phyloP scores from a whole-genome alignment of 441 rosid species.

The Viola pubescens region DNA sequence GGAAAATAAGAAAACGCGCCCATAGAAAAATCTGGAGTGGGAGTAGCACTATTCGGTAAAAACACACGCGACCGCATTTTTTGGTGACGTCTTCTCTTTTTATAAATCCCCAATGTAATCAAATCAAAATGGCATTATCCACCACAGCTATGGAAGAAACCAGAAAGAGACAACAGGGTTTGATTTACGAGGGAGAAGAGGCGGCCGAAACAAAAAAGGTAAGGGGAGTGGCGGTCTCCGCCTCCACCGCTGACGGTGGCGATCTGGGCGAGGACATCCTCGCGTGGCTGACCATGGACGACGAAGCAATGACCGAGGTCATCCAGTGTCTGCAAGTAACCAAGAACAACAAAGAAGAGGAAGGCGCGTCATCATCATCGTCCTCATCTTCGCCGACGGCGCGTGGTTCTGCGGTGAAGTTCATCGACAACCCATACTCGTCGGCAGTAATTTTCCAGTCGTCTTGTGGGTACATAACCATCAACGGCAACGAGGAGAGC shows the following conservation, averaged over 20 bases:
- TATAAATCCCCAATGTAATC: no score
- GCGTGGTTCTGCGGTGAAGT: constrained; percentile 19
- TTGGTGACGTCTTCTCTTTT: background rate
- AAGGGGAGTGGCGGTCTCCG: background rate
- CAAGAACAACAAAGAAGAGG: background rate
- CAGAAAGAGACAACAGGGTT: constrained; percentile 9
- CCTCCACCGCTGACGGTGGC: background rate
- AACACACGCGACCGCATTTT: background rate
- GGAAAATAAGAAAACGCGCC: no score
- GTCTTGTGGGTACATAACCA: constrained; percentile 47
- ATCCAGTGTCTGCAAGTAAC: constrained; percentile 34
- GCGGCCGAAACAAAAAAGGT: background rate
- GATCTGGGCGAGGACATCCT: constrained; percentile 20
- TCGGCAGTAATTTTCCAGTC: constrained; percentile 38
- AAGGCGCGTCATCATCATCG: background rate
- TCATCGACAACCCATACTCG: constrained; percentile 54
- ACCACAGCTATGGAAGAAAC: constrained; percentile 14
- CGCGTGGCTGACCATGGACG: constrained; percentile 33
- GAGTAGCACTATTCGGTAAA: no score
- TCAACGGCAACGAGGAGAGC: constrained; percentile 63
- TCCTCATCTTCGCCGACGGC: background rate
- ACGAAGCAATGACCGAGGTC: constrained; percentile 34
- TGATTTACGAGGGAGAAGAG: background rate
- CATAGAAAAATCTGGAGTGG: no score
- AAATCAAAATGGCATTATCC: no score